Base-by-base conservation (phyloP, 2,329 filamentous ascomycete species). In the Pseudocercospora macadamiae region DNA sequence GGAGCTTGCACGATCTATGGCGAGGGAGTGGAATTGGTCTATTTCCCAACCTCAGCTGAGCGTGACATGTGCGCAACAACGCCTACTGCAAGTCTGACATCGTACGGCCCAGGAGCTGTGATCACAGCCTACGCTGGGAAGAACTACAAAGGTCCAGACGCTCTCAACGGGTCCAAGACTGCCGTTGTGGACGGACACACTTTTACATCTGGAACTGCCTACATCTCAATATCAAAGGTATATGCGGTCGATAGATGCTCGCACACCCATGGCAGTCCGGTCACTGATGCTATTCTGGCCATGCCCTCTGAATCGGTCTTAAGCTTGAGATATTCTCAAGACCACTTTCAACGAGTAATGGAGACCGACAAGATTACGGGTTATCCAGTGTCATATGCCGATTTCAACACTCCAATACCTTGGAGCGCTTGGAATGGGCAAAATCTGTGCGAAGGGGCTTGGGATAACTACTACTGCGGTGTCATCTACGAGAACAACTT, bases 1-100 rank as follows among this genome's bases (percentile, higher is more conserved):
- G 69, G 69, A 3, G 39, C 48, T n/a, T 72, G 70, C 44, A 72
- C 69, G 4, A 71, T 72, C 9, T 70, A 64, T 42, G 69, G 70
- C n/a, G 30, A 65, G 16, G 67, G 65, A 6, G 70, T 72, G 1
- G 61, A 68, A 42, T 60, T 72, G 16, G 61, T 72, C 2, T 72
- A 68, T 59, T 72, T 70, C 37, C 69, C 69, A 2, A 67, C 66
- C 1, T 65, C 64, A 3, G 54, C 32, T 1, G 55, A 54, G 16
- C 59, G 68, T 25, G 67, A 72, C 34, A 66, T 71, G 60, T 72
- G 68, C 48, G 70, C 70, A 8, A 66, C 47, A 12, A 69, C 66
- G 3, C 67, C 70, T 2, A 51, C 61, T 3, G 66, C 67, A 2
- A 64, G 44, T n/a, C 47, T 68, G 34, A 70, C 69, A 8, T 48